These are phyloP conservation scores for Ilex paraguariensis DNA, from an alignment of 305 asterid species.

Conservation along the genomic window DNA sequence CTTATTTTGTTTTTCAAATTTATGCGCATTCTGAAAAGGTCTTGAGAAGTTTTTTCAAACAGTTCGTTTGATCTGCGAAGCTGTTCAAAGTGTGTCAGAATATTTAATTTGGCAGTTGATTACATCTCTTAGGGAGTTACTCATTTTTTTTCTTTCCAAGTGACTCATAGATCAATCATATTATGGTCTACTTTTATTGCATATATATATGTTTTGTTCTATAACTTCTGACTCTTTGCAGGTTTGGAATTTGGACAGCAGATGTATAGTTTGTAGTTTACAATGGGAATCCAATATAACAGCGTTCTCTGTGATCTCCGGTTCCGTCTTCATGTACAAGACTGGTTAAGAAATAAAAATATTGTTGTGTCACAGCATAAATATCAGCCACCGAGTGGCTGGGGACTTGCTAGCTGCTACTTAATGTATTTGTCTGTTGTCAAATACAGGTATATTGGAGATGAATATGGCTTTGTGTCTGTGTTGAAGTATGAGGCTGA, in stretches of 20 bases:
- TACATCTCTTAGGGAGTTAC: neutral
- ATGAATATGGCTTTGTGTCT: constrained; percentile 73
- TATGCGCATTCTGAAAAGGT: too few relatives aligned
- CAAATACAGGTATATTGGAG: constrained; percentile 74
- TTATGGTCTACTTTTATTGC: too few relatives aligned
- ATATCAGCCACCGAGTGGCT: constrained; percentile 14
- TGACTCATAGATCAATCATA: too few relatives aligned
- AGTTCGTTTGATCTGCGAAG: too few relatives aligned
- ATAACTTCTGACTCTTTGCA: constrained; percentile 22
- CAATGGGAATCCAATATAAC: constrained; percentile 85
- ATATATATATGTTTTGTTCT: too few relatives aligned
- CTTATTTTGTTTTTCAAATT: too few relatives aligned
- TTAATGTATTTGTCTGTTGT: constrained; percentile 21
- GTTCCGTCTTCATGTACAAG: constrained; percentile 79
- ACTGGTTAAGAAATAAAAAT: constrained; percentile 6
- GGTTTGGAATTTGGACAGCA: constrained; percentile 79
- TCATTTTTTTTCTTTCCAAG: constrained; percentile 5
- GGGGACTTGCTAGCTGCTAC: constrained; percentile 13
- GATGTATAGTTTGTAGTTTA: constrained; percentile 67
- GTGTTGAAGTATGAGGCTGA: constrained; percentile 60
- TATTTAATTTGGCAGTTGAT: too few relatives aligned
- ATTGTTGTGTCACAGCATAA: neutral
- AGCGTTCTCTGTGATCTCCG: constrained; percentile 79
- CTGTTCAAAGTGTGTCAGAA: too few relatives aligned
- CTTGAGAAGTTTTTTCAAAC: too few relatives aligned